Percentiles rank a stretch among this genome's conserved stretches.
These are phyloP conservation scores for Evernia prunastri DNA, from an alignment of 495 filamentous ascomycete genomes.

Conservation along the genomic window DNA sequence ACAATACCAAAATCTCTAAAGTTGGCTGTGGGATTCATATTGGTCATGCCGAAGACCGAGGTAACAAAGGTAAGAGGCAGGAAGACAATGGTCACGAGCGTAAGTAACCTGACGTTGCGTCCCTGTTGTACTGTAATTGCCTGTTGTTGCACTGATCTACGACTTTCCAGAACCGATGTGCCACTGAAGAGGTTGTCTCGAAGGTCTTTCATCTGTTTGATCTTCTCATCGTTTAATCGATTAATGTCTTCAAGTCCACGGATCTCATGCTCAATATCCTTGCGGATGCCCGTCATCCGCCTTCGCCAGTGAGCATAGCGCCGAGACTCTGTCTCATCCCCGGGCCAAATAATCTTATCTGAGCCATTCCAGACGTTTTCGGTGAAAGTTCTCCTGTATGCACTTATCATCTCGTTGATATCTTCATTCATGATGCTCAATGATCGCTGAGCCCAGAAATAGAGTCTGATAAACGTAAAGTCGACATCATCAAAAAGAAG, in stretches of 20 bases:
- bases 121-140: conserved; percentile 38
- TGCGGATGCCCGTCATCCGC: conserved; percentile 25
- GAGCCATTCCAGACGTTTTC: conserved; percentile 46
- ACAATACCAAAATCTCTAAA: conserved; percentile 37
- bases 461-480: conserved; percentile 50
- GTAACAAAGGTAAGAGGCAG: conserved; percentile 42
- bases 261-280: conserved; percentile 27
- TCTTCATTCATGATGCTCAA: conserved; percentile 49
- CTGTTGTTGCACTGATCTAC: conserved; percentile 34
- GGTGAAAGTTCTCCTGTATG: conserved; percentile 45
- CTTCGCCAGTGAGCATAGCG: conserved; percentile 29
- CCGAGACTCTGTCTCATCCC: conserved; percentile 22
- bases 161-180: conserved; percentile 36
- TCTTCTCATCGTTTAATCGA: conserved; percentile 24
- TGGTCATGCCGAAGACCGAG: conserved; percentile 42
- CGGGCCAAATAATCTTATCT: conserved; percentile 40
- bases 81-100: conserved; percentile 44
- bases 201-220: conserved; percentile 34
- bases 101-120: conserved; percentile 42
- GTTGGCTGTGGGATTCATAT: conserved; percentile 32
- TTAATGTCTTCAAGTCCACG: conserved; percentile 22
- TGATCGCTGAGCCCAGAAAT: conserved; percentile 54
- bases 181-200: conserved; percentile 41
- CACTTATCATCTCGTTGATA: conserved; percentile 46
- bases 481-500: conserved; percentile 50